phyloP scores from a whole-genome alignment of 352 stramenopile species.

The Globisporangium recalcitrans region DNA sequence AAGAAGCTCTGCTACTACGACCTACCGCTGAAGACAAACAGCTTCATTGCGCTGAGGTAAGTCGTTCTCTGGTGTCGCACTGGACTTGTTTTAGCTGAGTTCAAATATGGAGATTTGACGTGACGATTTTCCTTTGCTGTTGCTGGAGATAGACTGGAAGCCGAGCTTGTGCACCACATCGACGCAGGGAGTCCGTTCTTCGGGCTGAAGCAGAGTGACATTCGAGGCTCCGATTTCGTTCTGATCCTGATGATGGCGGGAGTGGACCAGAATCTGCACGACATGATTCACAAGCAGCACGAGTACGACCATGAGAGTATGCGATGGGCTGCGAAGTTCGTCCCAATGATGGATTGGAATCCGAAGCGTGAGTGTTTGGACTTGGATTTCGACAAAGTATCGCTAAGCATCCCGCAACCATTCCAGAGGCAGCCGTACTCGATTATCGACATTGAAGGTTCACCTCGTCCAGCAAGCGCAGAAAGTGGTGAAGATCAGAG shows the following conservation, averaged over 20 bases:
- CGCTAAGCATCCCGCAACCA: slow-evolving; percentile 17
- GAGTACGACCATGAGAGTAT: slow-evolving; percentile 42
- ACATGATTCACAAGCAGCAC: slow-evolving; percentile 47
- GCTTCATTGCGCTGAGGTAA: slow-evolving; percentile 46
- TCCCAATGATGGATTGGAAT: slow-evolving; percentile 39
- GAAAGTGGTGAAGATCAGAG: neutral
- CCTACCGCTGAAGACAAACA: slow-evolving; percentile 36
- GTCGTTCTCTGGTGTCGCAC: neutral
- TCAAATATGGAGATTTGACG: neutral
- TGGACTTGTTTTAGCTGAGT: neutral
- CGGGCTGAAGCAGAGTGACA: slow-evolving; percentile 25
- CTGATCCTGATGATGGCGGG: slow-evolving; percentile 52
- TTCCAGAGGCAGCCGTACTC: slow-evolving; percentile 5
- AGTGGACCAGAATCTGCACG: slow-evolving; percentile 55
- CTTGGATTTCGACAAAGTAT: slow-evolving; percentile 49
- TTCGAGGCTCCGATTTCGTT: slow-evolving; percentile 41
- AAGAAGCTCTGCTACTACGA: slow-evolving; percentile 68
- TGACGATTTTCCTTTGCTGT: neutral
- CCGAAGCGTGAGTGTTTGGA: slow-evolving; percentile 21
- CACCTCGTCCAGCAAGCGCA: neutral
- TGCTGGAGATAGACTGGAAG: slow-evolving; percentile 30
- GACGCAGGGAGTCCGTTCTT: slow-evolving; percentile 39
- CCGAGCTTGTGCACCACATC: slow-evolving; percentile 47
- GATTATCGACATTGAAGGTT: slow-evolving; percentile 20
- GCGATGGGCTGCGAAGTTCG: slow-evolving; percentile 38